phyloP scores from a whole-genome alignment of 2,329 filamentous ascomycete genomes.

The Phialophora macrospora region DNA sequence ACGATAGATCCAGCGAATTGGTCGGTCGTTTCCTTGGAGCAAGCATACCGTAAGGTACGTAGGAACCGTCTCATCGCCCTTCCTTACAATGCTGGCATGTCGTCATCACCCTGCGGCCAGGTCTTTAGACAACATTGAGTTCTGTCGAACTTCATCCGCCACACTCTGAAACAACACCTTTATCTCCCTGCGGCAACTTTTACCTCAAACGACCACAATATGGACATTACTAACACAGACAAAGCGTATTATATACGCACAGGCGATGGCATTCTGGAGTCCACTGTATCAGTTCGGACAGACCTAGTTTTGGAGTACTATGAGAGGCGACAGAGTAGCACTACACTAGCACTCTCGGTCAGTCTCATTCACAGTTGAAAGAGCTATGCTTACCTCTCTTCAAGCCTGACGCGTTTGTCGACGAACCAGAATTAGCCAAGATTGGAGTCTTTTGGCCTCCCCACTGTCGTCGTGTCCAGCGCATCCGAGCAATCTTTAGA shows the following conservation, averaged over 20 bases:
- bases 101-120: slow-evolving; percentile 16
- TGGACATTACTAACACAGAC: slow-evolving; percentile 22
- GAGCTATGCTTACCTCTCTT: neutral
- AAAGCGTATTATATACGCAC: slow-evolving; percentile 6
- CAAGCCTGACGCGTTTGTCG: neutral
- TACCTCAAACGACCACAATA: slow-evolving; percentile 5
- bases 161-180: neutral
- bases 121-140: neutral
- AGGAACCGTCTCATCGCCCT: neutral
- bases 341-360: slow-evolving; percentile 20
- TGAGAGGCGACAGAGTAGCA: slow-evolving; percentile 19
- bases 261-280: slow-evolving; percentile 13
- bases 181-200: neutral
- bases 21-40: neutral
- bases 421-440: neutral
- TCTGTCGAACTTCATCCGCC: neutral
- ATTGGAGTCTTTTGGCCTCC: neutral
- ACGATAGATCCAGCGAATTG: neutral
- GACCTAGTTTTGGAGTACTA: slow-evolving; percentile 22
- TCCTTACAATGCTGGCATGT: slow-evolving; percentile 9
- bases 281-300: slow-evolving; percentile 6
- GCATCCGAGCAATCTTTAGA: neutral
- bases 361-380: neutral
- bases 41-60: slow-evolving; percentile 27
- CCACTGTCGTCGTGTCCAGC: neutral